Percentiles rank a stretch among this genome's conserved stretches.
phyloP scores from a whole-genome alignment of 1,139 yeast genomes.

The Petasospora fabianii region DNA sequence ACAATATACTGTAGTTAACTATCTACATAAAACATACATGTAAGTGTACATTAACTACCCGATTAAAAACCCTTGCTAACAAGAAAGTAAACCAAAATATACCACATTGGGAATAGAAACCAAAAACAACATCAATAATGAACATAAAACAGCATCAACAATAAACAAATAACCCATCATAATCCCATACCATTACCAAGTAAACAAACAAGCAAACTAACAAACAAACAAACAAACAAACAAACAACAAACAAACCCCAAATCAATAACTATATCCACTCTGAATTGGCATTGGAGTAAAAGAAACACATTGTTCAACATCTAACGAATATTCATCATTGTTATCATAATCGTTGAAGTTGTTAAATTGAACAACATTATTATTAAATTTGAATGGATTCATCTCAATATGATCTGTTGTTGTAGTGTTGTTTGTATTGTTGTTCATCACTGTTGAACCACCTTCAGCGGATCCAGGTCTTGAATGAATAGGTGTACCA shows the following conservation, averaged over 20 bases:
- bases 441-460: not conserved
- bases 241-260: not conserved
- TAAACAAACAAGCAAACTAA: not conserved
- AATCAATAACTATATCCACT: constrained; percentile 5
- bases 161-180: not conserved
- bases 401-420: constrained; percentile 2
- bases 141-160: not conserved
- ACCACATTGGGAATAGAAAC: too few relatives aligned
- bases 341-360: constrained; percentile 20
- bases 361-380: constrained; percentile 7
- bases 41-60: too few relatives aligned
- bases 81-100: too few relatives aligned
- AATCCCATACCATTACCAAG: not conserved
- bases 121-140: not conserved
- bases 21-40: too few relatives aligned
- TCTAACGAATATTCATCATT: constrained; percentile 28
- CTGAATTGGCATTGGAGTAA: constrained; percentile 14
- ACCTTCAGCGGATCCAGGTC: constrained; percentile 2
- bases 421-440: too few relatives aligned
- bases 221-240: not conserved
- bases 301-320: constrained; percentile 25
- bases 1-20: not conserved
- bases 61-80: too few relatives aligned
- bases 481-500: constrained; percentile 2
- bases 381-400: constrained; percentile 3